phyloP scores from a whole-genome alignment of 2,329 filamentous ascomycete species.

The Colletotrichum caudatum region DNA sequence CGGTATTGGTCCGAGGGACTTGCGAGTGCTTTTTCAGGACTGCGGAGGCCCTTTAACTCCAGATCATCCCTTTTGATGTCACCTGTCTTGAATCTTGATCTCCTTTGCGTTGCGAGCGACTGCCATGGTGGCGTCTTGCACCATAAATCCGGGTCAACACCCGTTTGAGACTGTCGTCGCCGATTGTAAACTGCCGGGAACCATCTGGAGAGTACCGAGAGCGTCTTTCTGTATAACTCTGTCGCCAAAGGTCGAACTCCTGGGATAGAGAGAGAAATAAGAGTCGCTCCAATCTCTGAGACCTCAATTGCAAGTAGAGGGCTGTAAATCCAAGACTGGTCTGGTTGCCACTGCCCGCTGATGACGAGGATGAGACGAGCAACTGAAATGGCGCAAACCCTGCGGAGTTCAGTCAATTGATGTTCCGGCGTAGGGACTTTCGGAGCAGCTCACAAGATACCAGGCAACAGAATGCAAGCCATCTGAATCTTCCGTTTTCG shows the following conservation, averaged over 20 bases:
- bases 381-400: constrained; percentile 62
- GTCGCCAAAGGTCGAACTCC: constrained; percentile 59
- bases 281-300: constrained; percentile 62
- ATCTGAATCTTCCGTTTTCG: constrained; percentile 60
- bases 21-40: background rate
- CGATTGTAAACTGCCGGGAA: constrained; percentile 3
- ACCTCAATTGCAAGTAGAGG: constrained; percentile 63
- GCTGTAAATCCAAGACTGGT: constrained; percentile 64
- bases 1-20: background rate
- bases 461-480: constrained; percentile 61
- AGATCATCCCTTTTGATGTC: constrained; percentile 7
- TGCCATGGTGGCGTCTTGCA: constrained; percentile 27
- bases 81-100: constrained; percentile 8
- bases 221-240: background rate
- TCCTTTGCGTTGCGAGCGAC: constrained; percentile 5
- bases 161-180: background rate
- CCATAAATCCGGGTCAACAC: constrained; percentile 15
- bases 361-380: constrained; percentile 61
- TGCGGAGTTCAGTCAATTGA: constrained; percentile 39
- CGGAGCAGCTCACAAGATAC: constrained; percentile 55
- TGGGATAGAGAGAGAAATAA: constrained; percentile 64
- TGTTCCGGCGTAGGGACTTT: no score
- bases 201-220: background rate
- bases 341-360: constrained; percentile 59
- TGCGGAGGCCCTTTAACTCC: constrained; percentile 5